Conservation (phyloP, 2,329 filamentous ascomycete genomes). For the Colletotrichum graminicola region DNA sequence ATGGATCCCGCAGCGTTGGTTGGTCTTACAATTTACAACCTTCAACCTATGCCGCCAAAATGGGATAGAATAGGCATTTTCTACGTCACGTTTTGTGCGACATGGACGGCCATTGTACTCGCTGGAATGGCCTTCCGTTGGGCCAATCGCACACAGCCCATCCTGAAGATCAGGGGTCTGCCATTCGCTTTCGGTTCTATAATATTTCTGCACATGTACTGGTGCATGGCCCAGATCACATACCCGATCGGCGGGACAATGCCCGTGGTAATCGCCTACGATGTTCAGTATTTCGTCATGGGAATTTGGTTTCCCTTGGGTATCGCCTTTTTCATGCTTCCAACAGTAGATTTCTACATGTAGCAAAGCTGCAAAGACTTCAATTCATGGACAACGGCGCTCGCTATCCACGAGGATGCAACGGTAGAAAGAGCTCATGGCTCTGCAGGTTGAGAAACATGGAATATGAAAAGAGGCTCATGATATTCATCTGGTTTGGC, state of each 20-base stretch:
- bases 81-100: slow-evolving; percentile 46
- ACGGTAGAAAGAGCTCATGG: slow-evolving; percentile 49
- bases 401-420: slow-evolving; percentile 41
- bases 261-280: slow-evolving; percentile 57
- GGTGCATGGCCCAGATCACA: slow-evolving; percentile 57
- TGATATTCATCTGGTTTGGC: slow-evolving; percentile 60
- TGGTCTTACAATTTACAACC: slow-evolving; percentile 48
- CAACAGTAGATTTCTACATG: slow-evolving; percentile 64
- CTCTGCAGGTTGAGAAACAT: slow-evolving; percentile 52
- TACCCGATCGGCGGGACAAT: slow-evolving; percentile 58
- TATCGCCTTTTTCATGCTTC: slow-evolving; percentile 70
- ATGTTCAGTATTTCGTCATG: slow-evolving; percentile 70
- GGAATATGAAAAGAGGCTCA: slow-evolving; percentile 55
- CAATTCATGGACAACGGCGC: slow-evolving; percentile 23
- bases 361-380: slow-evolving; percentile 61
- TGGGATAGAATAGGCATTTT: slow-evolving; percentile 50
- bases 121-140: slow-evolving; percentile 53
- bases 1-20: slow-evolving; percentile 29
- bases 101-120: slow-evolving; percentile 49
- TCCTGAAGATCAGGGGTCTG: slow-evolving; percentile 58
- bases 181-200: slow-evolving; percentile 57
- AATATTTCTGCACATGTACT: slow-evolving; percentile 53
- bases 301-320: slow-evolving; percentile 68
- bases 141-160: slow-evolving; percentile 49
- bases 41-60: slow-evolving; percentile 45